Percentiles rank a stretch among this genome's conserved stretches.
Evolutionary conservation across 345 rosid genomes (phyloP).

Genomic region (Gynandropsis gynandra): DNA sequence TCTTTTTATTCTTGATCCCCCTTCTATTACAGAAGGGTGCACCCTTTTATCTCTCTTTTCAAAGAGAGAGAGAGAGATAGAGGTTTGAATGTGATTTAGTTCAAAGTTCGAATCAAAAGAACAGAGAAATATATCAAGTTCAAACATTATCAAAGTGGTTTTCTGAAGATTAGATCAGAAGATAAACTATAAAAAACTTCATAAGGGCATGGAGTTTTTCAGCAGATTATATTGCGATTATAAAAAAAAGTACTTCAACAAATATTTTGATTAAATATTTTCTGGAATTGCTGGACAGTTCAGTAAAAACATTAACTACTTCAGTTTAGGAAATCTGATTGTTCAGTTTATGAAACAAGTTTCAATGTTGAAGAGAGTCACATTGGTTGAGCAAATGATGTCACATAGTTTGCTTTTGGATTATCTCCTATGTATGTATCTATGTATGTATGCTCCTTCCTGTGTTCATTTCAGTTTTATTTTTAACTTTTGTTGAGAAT

Average conservation of each 20-base stretch:
- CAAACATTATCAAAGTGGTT: background rate
- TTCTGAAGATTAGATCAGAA: no score
- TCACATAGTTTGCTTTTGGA: slow-evolving; percentile 3
- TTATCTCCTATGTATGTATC: slow-evolving; percentile 1
- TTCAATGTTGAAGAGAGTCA: background rate
- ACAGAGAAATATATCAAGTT: background rate
- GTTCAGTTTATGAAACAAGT: no score
- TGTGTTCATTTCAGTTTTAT: background rate
- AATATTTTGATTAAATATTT: background rate
- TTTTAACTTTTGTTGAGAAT: no score
- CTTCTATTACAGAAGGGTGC: background rate
- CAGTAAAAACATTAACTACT: no score
- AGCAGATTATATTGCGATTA: background rate
- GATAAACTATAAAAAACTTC: background rate
- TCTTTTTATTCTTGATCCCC: slow-evolving; percentile 16
- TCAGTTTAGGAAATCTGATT: no score
- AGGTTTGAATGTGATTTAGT: no score
- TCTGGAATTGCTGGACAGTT: no score
- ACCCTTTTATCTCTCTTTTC: background rate
- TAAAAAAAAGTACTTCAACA: background rate
- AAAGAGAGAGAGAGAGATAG: background rate
- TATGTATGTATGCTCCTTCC: slow-evolving; percentile 17
- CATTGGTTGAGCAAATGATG: slow-evolving; percentile 14
- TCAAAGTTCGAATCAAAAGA: no score
- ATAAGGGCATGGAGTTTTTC: slow-evolving; percentile 3